Evolutionary conservation across 345 rosid species (phyloP), one percentile per base, ranked within the genome.

Genomic region (Aquilaria yunnanensis): DNA sequence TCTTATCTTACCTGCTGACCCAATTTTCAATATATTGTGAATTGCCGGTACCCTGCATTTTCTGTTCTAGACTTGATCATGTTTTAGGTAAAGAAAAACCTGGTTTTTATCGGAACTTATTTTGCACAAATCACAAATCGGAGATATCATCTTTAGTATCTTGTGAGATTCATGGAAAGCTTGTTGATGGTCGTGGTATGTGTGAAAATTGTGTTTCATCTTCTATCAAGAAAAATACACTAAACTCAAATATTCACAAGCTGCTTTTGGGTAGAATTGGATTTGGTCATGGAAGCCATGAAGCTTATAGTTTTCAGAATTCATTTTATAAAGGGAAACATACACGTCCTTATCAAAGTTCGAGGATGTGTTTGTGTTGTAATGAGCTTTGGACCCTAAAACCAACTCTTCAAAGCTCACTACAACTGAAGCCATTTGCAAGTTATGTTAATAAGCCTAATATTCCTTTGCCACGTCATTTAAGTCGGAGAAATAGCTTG

Each of bases 21-120:
- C 79, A 72, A 85, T 86, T 89, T 63, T 87, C 96, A 0, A 72
- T 61, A n/a, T 72, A 72, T 63, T 86, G 82, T 49, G 70, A 78
- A 52, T 67, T 89, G 76, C 87, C 81, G 67, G 57, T 74, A 33
- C 94, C 94, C 56, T 89, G 94, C 76, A 75, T 87, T 67, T 75
- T 89, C 32, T 89, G 94, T 68, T 81, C 94, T 49, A 77, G 86
- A 72, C 83, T 86, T 60, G 91, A 86, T 67, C 91, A 77, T 55
- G 67, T 77, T 9, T 64, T 80, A 10, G 78, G 83, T 37, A 64
- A 62, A 14, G 76, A 58, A 66, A 76, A 69, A 34, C 82, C 83
- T 66, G 79, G 74, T 5, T 71, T 66, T n/a, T 83, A 79, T 72
- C 59, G 82, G 67, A 71, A 83, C 45, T 68, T 85, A 55, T 67